phyloP scores from a whole-genome alignment of 306 rosid genomes.

The Quercus engelmannii region DNA sequence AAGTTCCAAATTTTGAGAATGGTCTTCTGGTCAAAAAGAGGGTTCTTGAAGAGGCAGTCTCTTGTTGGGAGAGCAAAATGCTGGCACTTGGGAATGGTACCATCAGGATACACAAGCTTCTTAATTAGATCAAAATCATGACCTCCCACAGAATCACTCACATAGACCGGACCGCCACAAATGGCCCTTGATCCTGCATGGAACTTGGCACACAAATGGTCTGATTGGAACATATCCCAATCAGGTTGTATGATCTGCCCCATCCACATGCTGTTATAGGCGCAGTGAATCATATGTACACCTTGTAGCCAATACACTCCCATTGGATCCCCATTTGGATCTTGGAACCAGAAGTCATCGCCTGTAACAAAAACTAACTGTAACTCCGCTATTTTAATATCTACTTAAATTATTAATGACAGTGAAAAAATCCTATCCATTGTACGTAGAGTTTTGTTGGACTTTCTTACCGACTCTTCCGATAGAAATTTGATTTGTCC shows the following conservation, averaged over 20 bases:
- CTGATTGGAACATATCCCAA: constrained; percentile 96
- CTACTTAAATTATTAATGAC: too few relatives aligned
- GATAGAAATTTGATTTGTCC: constrained; percentile 60
- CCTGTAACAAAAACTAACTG: constrained; percentile 31
- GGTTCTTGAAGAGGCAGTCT: constrained; percentile 79
- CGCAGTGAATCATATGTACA: constrained; percentile 78
- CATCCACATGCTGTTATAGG: constrained; percentile 91
- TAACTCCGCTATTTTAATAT: too few relatives aligned
- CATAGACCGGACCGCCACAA: constrained; percentile 73
- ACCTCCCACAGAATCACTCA: constrained; percentile 65
- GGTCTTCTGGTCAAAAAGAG: constrained; percentile 58
- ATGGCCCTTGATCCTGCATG: constrained; percentile 93
- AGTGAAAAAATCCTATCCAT: too few relatives aligned
- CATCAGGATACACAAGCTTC: constrained; percentile 79
- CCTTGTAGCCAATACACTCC: constrained; percentile 88
- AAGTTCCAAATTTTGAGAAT: constrained; percentile 80
- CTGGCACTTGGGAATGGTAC: constrained; percentile 66
- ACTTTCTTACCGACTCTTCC: constrained; percentile 68
- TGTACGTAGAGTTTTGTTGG: too few relatives aligned
- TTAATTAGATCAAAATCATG: constrained; percentile 71
- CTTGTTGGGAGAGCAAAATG: constrained; percentile 79
- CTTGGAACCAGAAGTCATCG: constrained; percentile 89
- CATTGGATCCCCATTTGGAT: constrained; percentile 88
- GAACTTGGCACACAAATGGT: constrained; percentile 67
- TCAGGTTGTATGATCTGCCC: constrained; percentile 86